Conservation (phyloP, 2,329 filamentous ascomycete genomes). For the Cercospora sp. region DNA sequence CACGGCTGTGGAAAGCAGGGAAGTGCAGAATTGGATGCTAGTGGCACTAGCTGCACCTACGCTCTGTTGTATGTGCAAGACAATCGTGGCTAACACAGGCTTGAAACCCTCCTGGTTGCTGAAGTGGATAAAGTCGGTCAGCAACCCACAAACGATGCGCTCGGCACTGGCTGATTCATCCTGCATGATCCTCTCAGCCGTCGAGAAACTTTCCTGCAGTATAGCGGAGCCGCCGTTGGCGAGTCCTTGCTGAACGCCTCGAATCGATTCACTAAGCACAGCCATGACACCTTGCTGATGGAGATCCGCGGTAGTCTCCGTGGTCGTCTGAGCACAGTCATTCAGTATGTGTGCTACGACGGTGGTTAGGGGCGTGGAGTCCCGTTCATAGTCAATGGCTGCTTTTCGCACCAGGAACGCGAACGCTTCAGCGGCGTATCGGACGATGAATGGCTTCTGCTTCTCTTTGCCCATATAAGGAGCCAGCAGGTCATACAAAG, state of each 20-base stretch:
- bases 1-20: constrained; percentile 66
- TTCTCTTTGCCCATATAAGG: constrained; percentile 79
- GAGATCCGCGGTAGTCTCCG: constrained; percentile 53
- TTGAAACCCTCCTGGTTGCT: constrained; percentile 72
- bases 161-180: constrained; percentile 20
- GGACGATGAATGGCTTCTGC: constrained; percentile 81
- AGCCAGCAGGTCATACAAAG: constrained; percentile 79
- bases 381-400: constrained; percentile 72
- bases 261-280: constrained; percentile 80
- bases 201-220: constrained; percentile 51
- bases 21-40: constrained; percentile 44
- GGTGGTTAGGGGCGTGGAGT: constrained; percentile 64
- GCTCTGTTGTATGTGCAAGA: constrained; percentile 49
- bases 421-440: constrained; percentile 91
- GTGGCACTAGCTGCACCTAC: constrained; percentile 42
- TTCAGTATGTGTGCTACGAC: constrained; percentile 72
- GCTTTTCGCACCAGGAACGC: constrained; percentile 92
- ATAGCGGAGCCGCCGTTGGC: constrained; percentile 60
- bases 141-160: constrained; percentile 70
- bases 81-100: constrained; percentile 64
- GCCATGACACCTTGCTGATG: constrained; percentile 90
- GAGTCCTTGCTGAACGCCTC: constrained; percentile 59
- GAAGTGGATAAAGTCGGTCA: constrained; percentile 82
- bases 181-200: constrained; percentile 22
- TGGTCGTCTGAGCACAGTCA: constrained; percentile 58